Evolutionary conservation across 208 protist species (phyloP).

Genomic region (Acanthamoeba triangularis): DNA sequence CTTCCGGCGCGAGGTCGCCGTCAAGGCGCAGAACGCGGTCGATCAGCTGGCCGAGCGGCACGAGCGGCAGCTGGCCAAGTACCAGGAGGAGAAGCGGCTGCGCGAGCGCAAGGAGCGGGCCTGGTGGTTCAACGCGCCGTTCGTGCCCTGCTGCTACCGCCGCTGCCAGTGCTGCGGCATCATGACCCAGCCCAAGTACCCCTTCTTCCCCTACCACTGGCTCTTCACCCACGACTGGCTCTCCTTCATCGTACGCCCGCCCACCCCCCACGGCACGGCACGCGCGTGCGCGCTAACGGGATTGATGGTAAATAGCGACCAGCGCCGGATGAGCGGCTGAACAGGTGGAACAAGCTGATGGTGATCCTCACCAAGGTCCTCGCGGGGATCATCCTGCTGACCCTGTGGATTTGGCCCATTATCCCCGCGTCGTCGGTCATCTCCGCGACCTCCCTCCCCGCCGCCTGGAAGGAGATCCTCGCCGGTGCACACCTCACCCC

Average conservation of each 20-base stretch:
- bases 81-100: conserved; percentile 15
- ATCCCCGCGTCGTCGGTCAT: background rate
- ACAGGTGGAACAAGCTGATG: conserved; percentile 9
- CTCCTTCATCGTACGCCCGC: conserved; percentile 15
- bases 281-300: background rate
- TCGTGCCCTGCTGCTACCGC: conserved; percentile 12
- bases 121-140: conserved; percentile 4
- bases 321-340: conserved; percentile 10
- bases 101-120: conserved; percentile 29
- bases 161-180: background rate
- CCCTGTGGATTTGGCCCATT: background rate
- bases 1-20: conserved; percentile 2
- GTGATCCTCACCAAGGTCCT: conserved; percentile 4
- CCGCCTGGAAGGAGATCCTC: conserved; percentile 18
- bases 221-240: conserved; percentile 38
- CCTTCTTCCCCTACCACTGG: conserved; percentile 25
- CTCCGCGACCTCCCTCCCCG: background rate
- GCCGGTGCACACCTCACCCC: background rate
- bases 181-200: conserved; percentile 25
- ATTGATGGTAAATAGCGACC: background rate
- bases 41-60: background rate
- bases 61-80: background rate
- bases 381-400: background rate
- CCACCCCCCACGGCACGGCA: no score
- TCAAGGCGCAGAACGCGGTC: background rate